A percentile compares a stretch with the other conserved stretches of the same genome.
phyloP scores from a whole-genome alignment of 1,284 basidiomycete species.

The Grifola frondosa region DNA sequence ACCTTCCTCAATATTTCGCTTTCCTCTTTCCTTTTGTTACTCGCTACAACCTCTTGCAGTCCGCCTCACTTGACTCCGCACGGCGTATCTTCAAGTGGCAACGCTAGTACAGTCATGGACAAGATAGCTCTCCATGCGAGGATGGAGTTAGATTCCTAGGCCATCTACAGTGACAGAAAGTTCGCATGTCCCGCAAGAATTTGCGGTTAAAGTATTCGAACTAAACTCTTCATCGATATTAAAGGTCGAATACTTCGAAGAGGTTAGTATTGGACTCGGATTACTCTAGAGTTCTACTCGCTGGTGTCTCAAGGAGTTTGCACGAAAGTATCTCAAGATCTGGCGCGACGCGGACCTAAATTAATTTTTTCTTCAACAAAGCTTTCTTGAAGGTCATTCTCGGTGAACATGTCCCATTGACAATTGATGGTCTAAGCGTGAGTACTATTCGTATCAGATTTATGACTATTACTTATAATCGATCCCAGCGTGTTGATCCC shows the following conservation, averaged over 20 bases:
- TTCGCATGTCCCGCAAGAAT: slow-evolving; percentile 94
- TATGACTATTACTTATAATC: not conserved
- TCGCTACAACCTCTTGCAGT: slow-evolving; percentile 93
- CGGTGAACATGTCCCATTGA: slow-evolving; percentile 82
- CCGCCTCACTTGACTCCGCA: slow-evolving; percentile 94
- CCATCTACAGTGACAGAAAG: slow-evolving; percentile 91
- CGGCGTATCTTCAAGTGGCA: slow-evolving; percentile 89
- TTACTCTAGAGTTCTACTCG: slow-evolving; percentile 95
- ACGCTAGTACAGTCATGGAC: slow-evolving; percentile 71
- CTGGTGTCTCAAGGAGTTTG: slow-evolving; percentile 91
- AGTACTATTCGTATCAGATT: slow-evolving; percentile 22
- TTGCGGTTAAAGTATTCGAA: slow-evolving; percentile 95
- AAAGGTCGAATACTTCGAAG: slow-evolving; percentile 98
- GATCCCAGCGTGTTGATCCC: slow-evolving; percentile 70
- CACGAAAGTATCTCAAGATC: slow-evolving; percentile 79
- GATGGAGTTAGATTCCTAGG: slow-evolving; percentile 90
- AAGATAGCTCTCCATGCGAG: slow-evolving; percentile 75
- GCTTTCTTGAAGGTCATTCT: slow-evolving; percentile 87
- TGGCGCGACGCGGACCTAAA: slow-evolving; percentile 87
- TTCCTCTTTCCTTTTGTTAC: slow-evolving; percentile 98
- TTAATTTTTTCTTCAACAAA: slow-evolving; percentile 92
- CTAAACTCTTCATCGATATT: slow-evolving; percentile 91
- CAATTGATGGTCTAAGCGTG: slow-evolving; percentile 78
- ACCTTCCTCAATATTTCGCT: slow-evolving; percentile 90
- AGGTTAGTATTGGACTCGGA: slow-evolving; percentile 97